A percentile compares a stretch with the other conserved stretches of the same genome.
phyloP scores from a whole-genome alignment of 805 yeast species.

The Grigorovia jiainica region DNA sequence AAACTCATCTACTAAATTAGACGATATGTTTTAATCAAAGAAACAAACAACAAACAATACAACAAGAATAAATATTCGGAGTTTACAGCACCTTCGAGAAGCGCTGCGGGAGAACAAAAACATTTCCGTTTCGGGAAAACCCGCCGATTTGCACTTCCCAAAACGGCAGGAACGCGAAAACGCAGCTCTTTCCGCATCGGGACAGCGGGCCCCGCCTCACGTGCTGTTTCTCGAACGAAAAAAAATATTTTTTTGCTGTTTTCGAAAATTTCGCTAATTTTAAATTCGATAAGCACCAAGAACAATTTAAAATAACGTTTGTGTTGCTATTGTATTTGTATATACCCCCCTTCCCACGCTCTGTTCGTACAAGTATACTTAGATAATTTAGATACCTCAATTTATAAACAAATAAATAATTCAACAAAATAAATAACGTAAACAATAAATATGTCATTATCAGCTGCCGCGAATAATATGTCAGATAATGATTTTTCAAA shows the following conservation, averaged over 20 bases:
- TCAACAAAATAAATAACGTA: too few species aligned
- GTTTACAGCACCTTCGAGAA: neutral
- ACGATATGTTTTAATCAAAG: neutral
- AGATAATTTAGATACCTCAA: too few species aligned
- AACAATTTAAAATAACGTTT: too few species aligned
- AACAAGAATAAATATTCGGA: too few species aligned
- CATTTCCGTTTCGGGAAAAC: neutral
- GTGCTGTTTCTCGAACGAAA: neutral
- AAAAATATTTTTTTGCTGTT: neutral
- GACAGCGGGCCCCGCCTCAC: neutral
- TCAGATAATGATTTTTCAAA: conserved; percentile 42
- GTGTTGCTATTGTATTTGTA: too few species aligned
- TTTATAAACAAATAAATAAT: too few species aligned
- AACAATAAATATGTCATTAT: conserved; percentile 40
- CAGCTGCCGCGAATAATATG: conserved; percentile 36
- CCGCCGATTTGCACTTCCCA: too few species aligned
- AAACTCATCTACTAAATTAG: conserved; percentile 1
- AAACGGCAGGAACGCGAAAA: neutral
- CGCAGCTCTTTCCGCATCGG: neutral
- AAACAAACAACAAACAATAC: neutral
- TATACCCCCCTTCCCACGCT: too few species aligned
- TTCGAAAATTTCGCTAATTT: too few species aligned
- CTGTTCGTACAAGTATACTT: too few species aligned
- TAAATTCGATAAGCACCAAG: too few species aligned
- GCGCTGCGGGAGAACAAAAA: neutral